Evolutionary conservation across 2,329 filamentous ascomycete genomes (phyloP).

Genomic region (Phyllosticta citribraziliensis): DNA sequence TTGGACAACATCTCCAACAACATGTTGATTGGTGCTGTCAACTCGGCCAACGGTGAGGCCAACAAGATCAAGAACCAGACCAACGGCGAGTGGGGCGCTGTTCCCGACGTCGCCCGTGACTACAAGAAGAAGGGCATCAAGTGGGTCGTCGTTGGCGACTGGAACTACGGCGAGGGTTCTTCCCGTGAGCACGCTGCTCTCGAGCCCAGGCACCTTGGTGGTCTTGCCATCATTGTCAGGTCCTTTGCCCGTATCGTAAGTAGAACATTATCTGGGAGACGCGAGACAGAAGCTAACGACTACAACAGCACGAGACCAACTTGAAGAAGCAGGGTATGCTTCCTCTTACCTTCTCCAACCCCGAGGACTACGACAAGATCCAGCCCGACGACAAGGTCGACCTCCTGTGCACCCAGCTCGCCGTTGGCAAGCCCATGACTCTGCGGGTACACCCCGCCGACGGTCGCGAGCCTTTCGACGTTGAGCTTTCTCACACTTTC

Average conservation of each 20-base stretch:
- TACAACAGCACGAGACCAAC: slow-evolving; percentile 81
- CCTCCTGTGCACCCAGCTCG: slow-evolving; percentile 78
- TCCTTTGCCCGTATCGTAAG: slow-evolving; percentile 85
- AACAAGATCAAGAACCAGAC: slow-evolving; percentile 95
- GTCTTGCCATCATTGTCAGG: slow-evolving; percentile 90
- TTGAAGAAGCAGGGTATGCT: slow-evolving; percentile 99
- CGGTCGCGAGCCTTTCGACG: slow-evolving; percentile 62
- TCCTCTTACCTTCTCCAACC: slow-evolving; percentile 87
- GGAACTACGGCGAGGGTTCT: slow-evolving; percentile 98
- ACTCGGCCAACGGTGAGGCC: slow-evolving; percentile 88
- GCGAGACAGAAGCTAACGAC: slow-evolving; percentile 8
- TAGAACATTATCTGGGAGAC: slow-evolving; percentile 11
- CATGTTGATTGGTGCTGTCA: slow-evolving; percentile 97
- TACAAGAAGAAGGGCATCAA: slow-evolving; percentile 95
- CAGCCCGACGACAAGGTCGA: slow-evolving; percentile 87
- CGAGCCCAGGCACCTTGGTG: slow-evolving; percentile 93
- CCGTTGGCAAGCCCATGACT: slow-evolving; percentile 85
- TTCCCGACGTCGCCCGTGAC: slow-evolving; percentile 89
- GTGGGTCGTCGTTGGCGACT: slow-evolving; percentile 98
- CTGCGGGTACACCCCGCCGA: slow-evolving; percentile 87
- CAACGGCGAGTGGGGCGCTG: slow-evolving; percentile 73
- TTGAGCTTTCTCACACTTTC: slow-evolving; percentile 89
- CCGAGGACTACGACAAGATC: slow-evolving; percentile 97
- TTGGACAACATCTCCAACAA: slow-evolving; percentile 99
- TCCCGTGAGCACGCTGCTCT: slow-evolving; percentile 98